Base-by-base conservation (phyloP, 2,329 filamentous ascomycete genomes). In the Pseudopithomyces maydicus region DNA sequence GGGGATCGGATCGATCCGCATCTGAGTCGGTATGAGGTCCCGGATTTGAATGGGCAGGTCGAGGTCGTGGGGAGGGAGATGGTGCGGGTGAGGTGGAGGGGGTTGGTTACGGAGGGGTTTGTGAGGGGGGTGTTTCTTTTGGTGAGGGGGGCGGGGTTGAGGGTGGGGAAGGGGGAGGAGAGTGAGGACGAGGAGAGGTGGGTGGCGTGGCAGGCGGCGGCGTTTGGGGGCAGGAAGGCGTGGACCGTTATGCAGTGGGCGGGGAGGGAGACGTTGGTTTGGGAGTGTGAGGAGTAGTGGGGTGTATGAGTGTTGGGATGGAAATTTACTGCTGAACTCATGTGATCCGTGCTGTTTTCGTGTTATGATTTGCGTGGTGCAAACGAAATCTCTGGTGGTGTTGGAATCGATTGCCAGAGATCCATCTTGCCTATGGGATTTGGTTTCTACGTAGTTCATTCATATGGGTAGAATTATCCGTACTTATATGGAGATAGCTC, bases 11-110 rank as follows among this genome's bases (percentile, higher is more conserved):
- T 92, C 32, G 88, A 94, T 73, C 78, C 85, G 0, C 90, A 88
- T 68, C 77, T 95, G 2, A 89, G 86, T 23, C 83, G 87, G 20
- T 94, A 94, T 71, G 74, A 78, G 11, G 78, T 85, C 1, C 88
- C 89, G 1, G 77, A 77, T 2, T 71, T 75, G n/a, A 62, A 49
- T 35, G 44, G 38, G 10, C 50, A 62, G 0, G 52, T 55, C 7
- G 63, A 54, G 2, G 5, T 59, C 1, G 39, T 33, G 3, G 54
- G 60, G 10, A 57, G 42, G 19, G 58, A 70, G 42, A 57, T 82
- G 19, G 71, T 76, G 1, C 64, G 66, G 4, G 59, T 81, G 6
- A 66, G 72, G n/a, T 82, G 78, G 78, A 72, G 67, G 32, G 81
- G 80, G 2, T 76, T 82, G 32, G 66, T 81, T 2, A 66, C 76